Conservation (phyloP, 345 rosid genomes). For the Garcia nutans region DNA sequence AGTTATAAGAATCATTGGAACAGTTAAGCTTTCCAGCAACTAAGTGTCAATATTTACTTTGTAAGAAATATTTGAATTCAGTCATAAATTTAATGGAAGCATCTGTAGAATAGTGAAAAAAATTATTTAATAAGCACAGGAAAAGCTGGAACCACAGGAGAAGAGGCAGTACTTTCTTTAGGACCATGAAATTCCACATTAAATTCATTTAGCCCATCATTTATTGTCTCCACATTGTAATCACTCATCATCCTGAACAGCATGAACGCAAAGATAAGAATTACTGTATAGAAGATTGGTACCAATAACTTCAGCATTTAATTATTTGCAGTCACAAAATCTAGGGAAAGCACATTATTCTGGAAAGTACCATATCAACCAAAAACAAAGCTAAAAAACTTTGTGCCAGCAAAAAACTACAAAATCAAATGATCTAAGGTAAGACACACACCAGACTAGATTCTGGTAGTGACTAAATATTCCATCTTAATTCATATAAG, state of each 20-base stretch:
- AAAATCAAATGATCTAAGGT: background rate
- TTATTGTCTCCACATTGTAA: conserved; percentile 66
- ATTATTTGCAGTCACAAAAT: background rate
- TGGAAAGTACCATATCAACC: background rate
- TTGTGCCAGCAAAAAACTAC: background rate
- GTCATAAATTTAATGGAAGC: background rate
- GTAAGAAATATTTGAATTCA: background rate
- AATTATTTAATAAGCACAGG: background rate
- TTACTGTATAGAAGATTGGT: conserved; percentile 2
- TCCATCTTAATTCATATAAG: background rate
- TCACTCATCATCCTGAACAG: conserved; percentile 77
- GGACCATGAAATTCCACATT: conserved; percentile 75
- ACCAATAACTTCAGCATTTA: background rate
- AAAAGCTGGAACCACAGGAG: conserved; percentile 13
- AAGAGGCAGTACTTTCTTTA: conserved; percentile 55
- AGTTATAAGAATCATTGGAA: background rate
- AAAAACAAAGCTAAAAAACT: background rate
- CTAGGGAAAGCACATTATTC: conserved; percentile 9
- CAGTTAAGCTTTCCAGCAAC: background rate
- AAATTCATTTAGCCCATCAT: conserved; percentile 70
- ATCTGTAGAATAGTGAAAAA: background rate
- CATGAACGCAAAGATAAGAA: conserved; percentile 20
- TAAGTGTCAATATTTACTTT: background rate
- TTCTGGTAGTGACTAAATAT: too few species aligned
- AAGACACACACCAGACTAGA: background rate